phyloP scores from a whole-genome alignment of 306 rosid species.

The Vigna trinervia region DNA sequence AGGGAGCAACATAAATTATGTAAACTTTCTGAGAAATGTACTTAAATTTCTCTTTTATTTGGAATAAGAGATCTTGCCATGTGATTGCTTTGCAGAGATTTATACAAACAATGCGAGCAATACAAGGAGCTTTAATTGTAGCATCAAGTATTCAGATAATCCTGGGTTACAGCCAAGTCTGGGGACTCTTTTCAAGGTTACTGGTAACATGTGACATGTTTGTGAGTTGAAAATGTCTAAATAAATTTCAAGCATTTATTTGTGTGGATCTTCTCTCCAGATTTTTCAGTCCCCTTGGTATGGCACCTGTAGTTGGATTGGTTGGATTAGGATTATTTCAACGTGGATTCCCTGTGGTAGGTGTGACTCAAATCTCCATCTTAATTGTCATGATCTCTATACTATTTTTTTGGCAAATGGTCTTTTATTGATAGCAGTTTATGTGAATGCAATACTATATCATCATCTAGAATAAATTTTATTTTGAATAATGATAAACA shows the following conservation, averaged over 20 bases:
- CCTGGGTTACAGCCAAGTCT: constrained; percentile 95
- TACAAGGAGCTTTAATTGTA: constrained; percentile 94
- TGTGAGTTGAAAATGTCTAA: constrained; percentile 3
- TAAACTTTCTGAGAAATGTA: constrained; percentile 44
- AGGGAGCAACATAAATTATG: constrained; percentile 39
- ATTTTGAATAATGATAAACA: constrained; percentile 8
- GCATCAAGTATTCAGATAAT: constrained; percentile 95
- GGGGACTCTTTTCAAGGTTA: constrained; percentile 95
- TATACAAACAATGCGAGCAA: constrained; percentile 93
- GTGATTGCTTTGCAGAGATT: constrained; percentile 97
- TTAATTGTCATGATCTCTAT: constrained; percentile 13
- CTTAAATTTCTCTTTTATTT: constrained; percentile 68
- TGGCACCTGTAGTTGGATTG: constrained; percentile 98
- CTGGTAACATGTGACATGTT: constrained; percentile 25
- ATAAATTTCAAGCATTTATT: constrained; percentile 37
- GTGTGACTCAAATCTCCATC: constrained; percentile 45
- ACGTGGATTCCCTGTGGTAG: constrained; percentile 86
- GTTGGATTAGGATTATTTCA: constrained; percentile 91
- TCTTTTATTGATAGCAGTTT: constrained; percentile 12
- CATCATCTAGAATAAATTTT: constrained; percentile 10
- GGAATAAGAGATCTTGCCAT: constrained; percentile 85
- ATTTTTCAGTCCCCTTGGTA: constrained; percentile 97
- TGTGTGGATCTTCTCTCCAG: constrained; percentile 54
- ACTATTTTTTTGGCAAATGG: background rate
- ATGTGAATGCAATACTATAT: background rate